Base-by-base conservation (phyloP, 805 yeast genomes). In the Spathaspora boniae region DNA sequence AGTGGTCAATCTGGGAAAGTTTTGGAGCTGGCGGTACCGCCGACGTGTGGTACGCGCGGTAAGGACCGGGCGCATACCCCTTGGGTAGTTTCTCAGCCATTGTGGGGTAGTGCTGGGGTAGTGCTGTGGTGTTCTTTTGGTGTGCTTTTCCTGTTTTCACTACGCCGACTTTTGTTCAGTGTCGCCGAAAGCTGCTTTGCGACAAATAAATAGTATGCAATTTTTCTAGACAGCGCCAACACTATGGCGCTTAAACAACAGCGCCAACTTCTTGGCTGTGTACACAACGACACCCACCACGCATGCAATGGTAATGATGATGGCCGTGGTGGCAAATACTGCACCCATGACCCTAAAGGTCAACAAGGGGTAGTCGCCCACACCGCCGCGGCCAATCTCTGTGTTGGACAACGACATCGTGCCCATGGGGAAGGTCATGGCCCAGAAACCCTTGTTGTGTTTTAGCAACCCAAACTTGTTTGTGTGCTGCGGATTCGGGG, bases 351-450 rank as follows among this genome's bases (percentile, higher is more conserved):
- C 79, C 43, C 75, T 68, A 57, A 86, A 84, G 0, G 84, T 76
- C 8, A 56, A 50, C 45, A 82, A 52, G 9, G 35, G 36, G 17
- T 33, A 42, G 17, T 36, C 26, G 2, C 72, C 72, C 15, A 48
- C 37, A 31, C 73, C 74, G 2, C 71, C 52, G 3, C 42, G 47
- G 27, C 66, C 80, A 14, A 87, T 51, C 46, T 76, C 72, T 7
- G 65, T 56, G 39, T 76, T 70, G 2, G 86, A 76, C 9, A 82
- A 54, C 0, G 82, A 67, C 81, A 85, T 78, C 0, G 94, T 86
- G 2, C 96, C 96, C 47, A 87, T 50, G 4, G 96, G 96, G 80
- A 88, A 88, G 44, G 96, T 84, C 67, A 84, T 74, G 12, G 88
- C 79, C 96, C 96, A 54, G 26, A 49, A 56, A 1, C 50, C 48